Evolutionary conservation across 2,329 filamentous ascomycete species (phyloP), one percentile per base, ranked within the genome.

Genomic region (Cladophialophora psammophila): DNA sequence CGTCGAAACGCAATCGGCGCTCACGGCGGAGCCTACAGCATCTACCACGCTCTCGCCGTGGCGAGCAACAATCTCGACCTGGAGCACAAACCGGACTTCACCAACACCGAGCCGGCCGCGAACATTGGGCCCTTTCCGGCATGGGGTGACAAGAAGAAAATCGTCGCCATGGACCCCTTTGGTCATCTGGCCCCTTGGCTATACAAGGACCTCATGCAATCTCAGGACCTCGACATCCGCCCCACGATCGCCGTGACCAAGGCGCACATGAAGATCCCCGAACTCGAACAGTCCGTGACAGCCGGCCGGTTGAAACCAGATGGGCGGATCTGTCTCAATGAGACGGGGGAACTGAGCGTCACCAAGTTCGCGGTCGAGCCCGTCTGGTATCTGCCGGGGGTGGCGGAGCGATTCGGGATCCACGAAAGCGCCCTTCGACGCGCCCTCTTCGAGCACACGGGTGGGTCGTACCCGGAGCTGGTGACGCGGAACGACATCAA

Each of bases 321-420:
- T 77, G 94, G 95, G 60, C 95, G 94, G 76, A 93, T 98, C 53
- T 94, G 93, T 75, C 79, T 98, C 61, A 97, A 97, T 75, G 85
- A 88, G n/a, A 81, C 82, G 2, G 95, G 95, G 63, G 95, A 98
- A 77, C 84, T 98, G 42, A 91, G 91, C 36, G 95, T 98, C 5
- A 98, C 95, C 56, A 99, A 99, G 78, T 92, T 98, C 71, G 95
- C 95, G 3, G 95, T 97, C 20, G 95, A 99, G 79, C 95, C 95
- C 31, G 94, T 92, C 13, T 94, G 91, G 91, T 94, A 93, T 80
- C 82, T 94, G 9, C 92, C 91, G 1, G 92, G 91, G 2, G 91
- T 98, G 34, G 95, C 95, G 32, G 92, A 96, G 76, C 86, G 95
- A 74, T 99, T 99, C 76, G 93, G 93, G 40, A 97, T 97, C 74